Evolutionary conservation across 1,284 basidiomycete genomes (phyloP), one percentile per base, ranked within the genome.

Genomic region (Malassezia caprae): DNA sequence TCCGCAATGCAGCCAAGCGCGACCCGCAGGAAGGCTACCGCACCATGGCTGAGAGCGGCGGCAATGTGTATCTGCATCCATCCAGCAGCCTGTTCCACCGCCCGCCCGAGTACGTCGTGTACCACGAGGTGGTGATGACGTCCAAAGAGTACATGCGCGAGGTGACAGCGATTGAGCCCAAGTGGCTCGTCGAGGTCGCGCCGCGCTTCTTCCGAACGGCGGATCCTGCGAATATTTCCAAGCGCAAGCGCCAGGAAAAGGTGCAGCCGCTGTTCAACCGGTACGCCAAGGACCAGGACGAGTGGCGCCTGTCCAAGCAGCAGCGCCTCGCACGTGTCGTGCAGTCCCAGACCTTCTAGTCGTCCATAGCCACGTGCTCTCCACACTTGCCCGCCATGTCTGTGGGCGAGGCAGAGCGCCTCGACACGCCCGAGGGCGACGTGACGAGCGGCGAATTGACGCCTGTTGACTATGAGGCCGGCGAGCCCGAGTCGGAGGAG

Each of bases 161-260:
- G 67, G 89, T 91, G 26, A 96, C 90, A 1, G 88, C 90, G 0
- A 84, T 99, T 58, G 94, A 98, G 75, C 91, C 94, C 2, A 94
- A 96, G 77, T 99, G 94, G 94, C 82, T 98, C 13, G 88, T 93
- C 7, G 93, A 98, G 73, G 91, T 96, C 21, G 93, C 94, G 11
- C 93, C 93, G 8, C 86, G 88, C 54, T 96, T 96, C 81, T 99
- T 98, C 85, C 87, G 87, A 76, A 87, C 94, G 41, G 90, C 93
- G 2, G 91, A 96, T 76, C 85, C 83, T 48, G 87, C 90, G 77
- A 90, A 90, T 76, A 93, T 98, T 77, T 91, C 88, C 69, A 96
- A 96, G 77, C 82, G 93, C 67, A 98, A 99, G 81, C 84, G 84
- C 75, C 85, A 90, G 75, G 93, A 98, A 79, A 96, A 91, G 82